A percentile compares a stretch with the other conserved stretches of the same genome.
Evolutionary conservation across 345 rosid genomes (phyloP).

Genomic region (Salix viminalis): DNA sequence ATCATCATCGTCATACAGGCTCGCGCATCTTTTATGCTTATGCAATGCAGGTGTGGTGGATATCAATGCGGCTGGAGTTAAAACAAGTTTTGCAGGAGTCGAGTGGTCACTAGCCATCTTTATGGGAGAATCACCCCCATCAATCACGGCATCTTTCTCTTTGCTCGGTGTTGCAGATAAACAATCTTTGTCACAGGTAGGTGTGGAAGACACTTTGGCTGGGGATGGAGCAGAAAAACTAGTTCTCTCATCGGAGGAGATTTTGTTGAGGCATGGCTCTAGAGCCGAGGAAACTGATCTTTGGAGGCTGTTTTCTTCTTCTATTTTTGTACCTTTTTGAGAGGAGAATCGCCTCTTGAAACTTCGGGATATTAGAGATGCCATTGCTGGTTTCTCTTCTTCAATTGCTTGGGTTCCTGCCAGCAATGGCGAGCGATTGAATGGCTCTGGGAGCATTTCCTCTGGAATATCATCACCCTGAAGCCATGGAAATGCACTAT

Average conservation of each 20-base stretch:
- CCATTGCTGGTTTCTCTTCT: constrained; percentile 26
- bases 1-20: constrained; percentile 48
- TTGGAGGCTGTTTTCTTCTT: constrained; percentile 7
- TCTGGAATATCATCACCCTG: constrained; percentile 82
- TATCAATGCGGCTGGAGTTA: constrained; percentile 50
- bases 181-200: constrained; percentile 1
- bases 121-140: constrained; percentile 17
- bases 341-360: constrained; percentile 53
- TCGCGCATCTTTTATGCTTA: constrained; percentile 49
- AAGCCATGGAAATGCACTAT: neutral
- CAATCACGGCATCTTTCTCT: constrained; percentile 10
- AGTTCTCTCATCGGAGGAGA: constrained; percentile 19
- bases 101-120: constrained; percentile 26
- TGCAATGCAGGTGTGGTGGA: constrained; percentile 40
- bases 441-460: constrained; percentile 69
- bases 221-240: constrained; percentile 25
- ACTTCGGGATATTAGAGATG: constrained; percentile 43
- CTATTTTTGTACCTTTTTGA: constrained; percentile 7
- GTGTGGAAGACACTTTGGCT: constrained; percentile 14
- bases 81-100: constrained; percentile 63
- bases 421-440: constrained; percentile 21
- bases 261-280: constrained; percentile 5
- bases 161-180: constrained; percentile 42
- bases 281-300: constrained; percentile 13
- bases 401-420: neutral